Evolutionary conservation across 257 asterid species (phyloP).

Genomic region (Echium plantagineum): DNA sequence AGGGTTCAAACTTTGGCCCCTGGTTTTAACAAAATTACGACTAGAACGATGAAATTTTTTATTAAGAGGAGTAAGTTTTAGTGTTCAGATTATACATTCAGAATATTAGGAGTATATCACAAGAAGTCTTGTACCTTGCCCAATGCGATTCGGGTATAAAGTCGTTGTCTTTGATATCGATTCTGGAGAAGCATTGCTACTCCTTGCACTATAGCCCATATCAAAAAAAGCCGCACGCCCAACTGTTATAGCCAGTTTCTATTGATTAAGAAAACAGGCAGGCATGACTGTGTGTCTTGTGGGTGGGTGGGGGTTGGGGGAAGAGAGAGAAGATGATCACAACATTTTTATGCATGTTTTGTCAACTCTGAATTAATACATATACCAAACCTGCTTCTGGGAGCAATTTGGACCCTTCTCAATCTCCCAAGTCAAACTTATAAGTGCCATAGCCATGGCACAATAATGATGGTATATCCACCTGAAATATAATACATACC

Average conservation of each 20-base stretch:
- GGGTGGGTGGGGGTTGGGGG: too few species aligned
- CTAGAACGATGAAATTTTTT: too few species aligned
- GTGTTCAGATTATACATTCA: too few species aligned
- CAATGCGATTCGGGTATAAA: constrained; percentile 90
- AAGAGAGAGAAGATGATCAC: background rate
- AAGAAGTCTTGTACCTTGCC: constrained; percentile 52
- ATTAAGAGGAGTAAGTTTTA: too few species aligned
- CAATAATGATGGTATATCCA: constrained; percentile 92
- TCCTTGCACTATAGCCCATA: constrained; percentile 98
- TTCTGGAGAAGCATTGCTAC: constrained; percentile 91
- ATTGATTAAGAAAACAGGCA: background rate
- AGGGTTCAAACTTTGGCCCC: too few species aligned
- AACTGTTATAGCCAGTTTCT: constrained; percentile 35
- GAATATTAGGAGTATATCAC: background rate
- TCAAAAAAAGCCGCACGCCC: constrained; percentile 67
- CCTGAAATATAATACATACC: constrained; percentile 34
- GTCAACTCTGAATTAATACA: background rate
- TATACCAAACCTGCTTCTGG: constrained; percentile 46
- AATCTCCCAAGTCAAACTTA: constrained; percentile 97
- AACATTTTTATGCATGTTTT: background rate
- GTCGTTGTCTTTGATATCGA: constrained; percentile 86
- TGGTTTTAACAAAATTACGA: too few species aligned
- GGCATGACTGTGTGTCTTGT: too few species aligned
- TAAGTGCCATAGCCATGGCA: constrained; percentile 94
- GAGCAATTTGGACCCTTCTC: constrained; percentile 78